A percentile compares a stretch with the other conserved stretches of the same genome.
Conservation (phyloP, 2,329 filamentous ascomycete genomes). For the Colletotrichum viniferum region DNA sequence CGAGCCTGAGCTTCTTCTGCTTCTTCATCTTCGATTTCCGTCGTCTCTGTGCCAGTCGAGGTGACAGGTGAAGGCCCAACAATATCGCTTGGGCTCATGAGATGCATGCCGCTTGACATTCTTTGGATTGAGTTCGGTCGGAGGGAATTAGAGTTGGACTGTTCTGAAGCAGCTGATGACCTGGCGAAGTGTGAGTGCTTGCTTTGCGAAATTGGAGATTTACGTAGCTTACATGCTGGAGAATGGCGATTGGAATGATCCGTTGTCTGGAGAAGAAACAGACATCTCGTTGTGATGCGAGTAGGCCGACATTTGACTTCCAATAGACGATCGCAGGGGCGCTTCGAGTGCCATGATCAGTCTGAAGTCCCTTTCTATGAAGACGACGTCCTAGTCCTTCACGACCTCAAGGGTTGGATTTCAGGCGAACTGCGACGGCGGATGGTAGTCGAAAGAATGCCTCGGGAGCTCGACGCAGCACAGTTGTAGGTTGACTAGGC, state of each 20-base stretch:
- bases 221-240: slow-evolving; percentile 53
- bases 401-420: background rate
- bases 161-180: slow-evolving; percentile 43
- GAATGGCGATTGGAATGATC: slow-evolving; percentile 52
- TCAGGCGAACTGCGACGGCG: background rate
- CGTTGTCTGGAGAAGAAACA: slow-evolving; percentile 56
- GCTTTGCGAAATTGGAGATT: background rate
- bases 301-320: slow-evolving; percentile 58
- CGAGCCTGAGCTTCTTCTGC: slow-evolving; percentile 61
- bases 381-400: background rate
- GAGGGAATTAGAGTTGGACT: slow-evolving; percentile 48
- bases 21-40: slow-evolving; percentile 82
- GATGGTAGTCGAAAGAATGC: slow-evolving; percentile 23
- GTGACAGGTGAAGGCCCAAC: slow-evolving; percentile 85
- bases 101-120: slow-evolving; percentile 56
- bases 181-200: slow-evolving; percentile 33
- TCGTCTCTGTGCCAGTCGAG: slow-evolving; percentile 81
- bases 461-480: slow-evolving; percentile 24
- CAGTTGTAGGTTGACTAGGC: slow-evolving; percentile 1
- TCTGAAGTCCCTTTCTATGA: background rate
- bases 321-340: slow-evolving; percentile 66
- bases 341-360: slow-evolving; percentile 63
- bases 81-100: slow-evolving; percentile 69
- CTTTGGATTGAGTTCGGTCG: slow-evolving; percentile 56
- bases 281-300: slow-evolving; percentile 60